Evolutionary conservation across 768 basidiomycete species (phyloP).

Genomic region (Thelephora ganbajun): DNA sequence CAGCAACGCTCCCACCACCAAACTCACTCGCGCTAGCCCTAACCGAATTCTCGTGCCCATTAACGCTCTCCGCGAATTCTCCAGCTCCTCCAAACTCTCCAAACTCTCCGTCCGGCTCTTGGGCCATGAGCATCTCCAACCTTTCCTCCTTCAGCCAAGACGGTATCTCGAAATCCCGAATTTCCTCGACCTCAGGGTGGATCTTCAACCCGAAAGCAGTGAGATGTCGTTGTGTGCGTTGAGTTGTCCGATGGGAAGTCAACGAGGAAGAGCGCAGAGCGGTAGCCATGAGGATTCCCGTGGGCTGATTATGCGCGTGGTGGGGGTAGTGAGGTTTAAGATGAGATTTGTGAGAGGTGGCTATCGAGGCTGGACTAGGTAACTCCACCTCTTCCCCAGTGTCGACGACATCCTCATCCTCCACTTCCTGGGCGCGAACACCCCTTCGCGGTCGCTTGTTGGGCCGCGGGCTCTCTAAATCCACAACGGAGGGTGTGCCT

Average conservation of each 20-base stretch:
- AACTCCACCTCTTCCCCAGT: no score
- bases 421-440: not conserved
- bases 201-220: conserved; percentile 49
- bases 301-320: not conserved
- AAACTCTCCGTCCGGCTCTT: not conserved
- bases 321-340: conserved; percentile 2
- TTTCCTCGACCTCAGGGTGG: conserved; percentile 31
- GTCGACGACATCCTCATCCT: not conserved
- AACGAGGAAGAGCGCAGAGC: conserved; percentile 34
- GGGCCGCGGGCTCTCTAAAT: no score
- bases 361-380: no score
- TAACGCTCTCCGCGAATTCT: not conserved
- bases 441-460: no score
- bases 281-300: conserved; percentile 30
- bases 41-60: not conserved
- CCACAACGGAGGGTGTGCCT: no score
- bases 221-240: conserved; percentile 26
- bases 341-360: conserved; percentile 7
- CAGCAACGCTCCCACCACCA: no score
- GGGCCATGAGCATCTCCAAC: conserved; percentile 1
- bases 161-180: conserved; percentile 44
- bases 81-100: not conserved
- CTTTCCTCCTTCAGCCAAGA: conserved; percentile 25
- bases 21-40: no score
- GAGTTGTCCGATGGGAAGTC: conserved; percentile 30